Conservation (phyloP, 306 rosid species). For the Vigna reflexopilosa region DNA sequence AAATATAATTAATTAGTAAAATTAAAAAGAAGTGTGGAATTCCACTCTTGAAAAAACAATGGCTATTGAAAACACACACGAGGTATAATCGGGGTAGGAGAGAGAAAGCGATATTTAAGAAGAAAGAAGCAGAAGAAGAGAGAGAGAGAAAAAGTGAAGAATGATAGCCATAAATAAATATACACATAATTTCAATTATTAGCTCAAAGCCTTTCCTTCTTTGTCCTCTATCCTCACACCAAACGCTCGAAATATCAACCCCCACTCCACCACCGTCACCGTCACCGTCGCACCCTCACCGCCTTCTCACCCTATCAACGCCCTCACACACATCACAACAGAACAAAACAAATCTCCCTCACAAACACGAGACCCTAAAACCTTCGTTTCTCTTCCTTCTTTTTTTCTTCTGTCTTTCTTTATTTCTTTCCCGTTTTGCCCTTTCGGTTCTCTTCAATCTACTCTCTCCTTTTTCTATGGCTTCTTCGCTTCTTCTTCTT, state of each 20-base stretch:
- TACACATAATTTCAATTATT: constrained; percentile 20
- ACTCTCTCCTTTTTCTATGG: constrained; percentile 46
- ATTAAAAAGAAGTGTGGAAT: neutral
- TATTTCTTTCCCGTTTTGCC: constrained; percentile 44
- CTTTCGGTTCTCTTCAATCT: constrained; percentile 13
- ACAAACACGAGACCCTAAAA: neutral
- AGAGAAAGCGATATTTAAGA: constrained; percentile 38
- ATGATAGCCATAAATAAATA: constrained; percentile 33
- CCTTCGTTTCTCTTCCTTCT: neutral
- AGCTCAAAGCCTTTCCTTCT: constrained; percentile 26
- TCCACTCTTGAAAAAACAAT: neutral
- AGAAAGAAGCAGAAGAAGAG: neutral
- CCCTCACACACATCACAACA: neutral
- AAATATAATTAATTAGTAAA: neutral
- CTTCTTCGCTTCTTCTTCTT: constrained; percentile 35
- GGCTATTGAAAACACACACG: neutral
- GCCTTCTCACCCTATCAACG: neutral
- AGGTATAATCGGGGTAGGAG: constrained; percentile 37
- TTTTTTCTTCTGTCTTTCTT: neutral
- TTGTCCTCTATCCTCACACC: neutral
- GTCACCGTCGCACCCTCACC: constrained; percentile 18
- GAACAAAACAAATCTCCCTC: no score
- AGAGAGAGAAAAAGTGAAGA: neutral
- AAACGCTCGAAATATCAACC: neutral
- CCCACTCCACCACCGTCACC: neutral